Base-by-base conservation (phyloP, 768 basidiomycete species). In the Rhodotorula taiwanensis region DNA sequence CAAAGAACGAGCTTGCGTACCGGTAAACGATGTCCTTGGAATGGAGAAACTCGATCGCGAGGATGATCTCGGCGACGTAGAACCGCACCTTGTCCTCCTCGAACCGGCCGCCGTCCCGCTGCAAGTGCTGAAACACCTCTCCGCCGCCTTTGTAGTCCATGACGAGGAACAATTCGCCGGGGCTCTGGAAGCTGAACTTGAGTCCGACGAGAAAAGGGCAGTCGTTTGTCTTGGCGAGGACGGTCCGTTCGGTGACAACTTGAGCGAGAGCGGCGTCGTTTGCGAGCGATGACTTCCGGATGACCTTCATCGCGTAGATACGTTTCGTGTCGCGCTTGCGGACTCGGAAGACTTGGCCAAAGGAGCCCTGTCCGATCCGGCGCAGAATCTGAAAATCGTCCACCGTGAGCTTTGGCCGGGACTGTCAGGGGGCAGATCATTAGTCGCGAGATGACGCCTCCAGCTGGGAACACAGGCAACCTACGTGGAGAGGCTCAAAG, bases 81-180 rank as follows among this genome's bases (percentile, higher is more conserved):
- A 97, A 99, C 67, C 80, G 73, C 92, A 97, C 67, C 88, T 80
- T 0, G 67, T 94, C 91, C 74, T 98, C 94, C 33, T 93, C 88
- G n/a, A 89, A 90, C 77, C 95, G 93, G 59, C 87, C 84, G 69
- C 89, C 93, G 76, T 99, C 94, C 67, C 86, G 83, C 76, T 98
- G 94, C 39, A 99, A 75, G 77, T 99, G 94, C 89, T 90, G 94
- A 75, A 99, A 99, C n/a, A 99, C 79, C 76, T 99, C 94, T 43
- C 94, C 94, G 11, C 94, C 94, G 71, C 86, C 86, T 56, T 69
- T 69, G 58, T 70, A 70, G 43, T 65, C 64, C 20, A 66, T 62
- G 25, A 62, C 55, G 50, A 70, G 62, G 54, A 65, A 70, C 34
- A 70, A 54, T 49, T 62, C 57, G 44, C 39, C 0, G 43, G 51